Evolutionary conservation across 768 basidiomycete species (phyloP), one percentile per base, ranked within the genome.

Genomic region (Kockovaella imperatae): DNA sequence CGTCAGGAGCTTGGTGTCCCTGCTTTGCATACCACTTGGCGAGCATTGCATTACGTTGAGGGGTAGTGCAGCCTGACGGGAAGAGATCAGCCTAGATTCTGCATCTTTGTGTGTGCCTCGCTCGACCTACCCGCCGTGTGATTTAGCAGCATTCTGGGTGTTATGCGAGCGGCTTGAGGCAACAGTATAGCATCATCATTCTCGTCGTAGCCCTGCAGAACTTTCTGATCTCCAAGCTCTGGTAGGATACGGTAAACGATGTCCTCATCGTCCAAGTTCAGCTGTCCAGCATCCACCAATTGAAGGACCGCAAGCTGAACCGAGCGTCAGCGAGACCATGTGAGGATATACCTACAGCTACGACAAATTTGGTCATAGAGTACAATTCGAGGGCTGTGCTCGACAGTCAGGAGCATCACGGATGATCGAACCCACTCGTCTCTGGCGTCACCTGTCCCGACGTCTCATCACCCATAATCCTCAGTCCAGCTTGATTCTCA

Each of bases 361-460:
- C 62, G 26, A 67, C 45, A 13, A 70, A 44, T 45, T 71, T 71
- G 14, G 64, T 63, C 45, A 55, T 54, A 4, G 57, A 60, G 43
- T 54, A 71, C 3, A 68, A 42, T 18, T 67, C 62, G 1, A 55
- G 47, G 17, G 38, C 64, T 67, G 29, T 7, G 24, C 23, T 4
- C 42, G 14, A 35, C 41, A 39, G n/a, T 25, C 35, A 23, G 17
- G 13, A 11, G 40, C 15, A 8, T 11, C 14, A 8, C 17, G 17
- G 25, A 30, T 14, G n/a, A 14, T 26, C 15, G 5, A 25, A 43
- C 60, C 49, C 39, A 62, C 60, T 45, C 4, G 57, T 62, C 32
- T 56, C 50, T 14, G 25, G 24, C 15, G 45, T 38, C 1, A 62
- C 50, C 41, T 52, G 26, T 18, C 54, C 57, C 2, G 32, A 35